Evolutionary conservation across 495 filamentous ascomycete genomes (phyloP), one percentile per base, ranked within the genome.

Genomic region (Friedmanniomyces endolithicus): DNA sequence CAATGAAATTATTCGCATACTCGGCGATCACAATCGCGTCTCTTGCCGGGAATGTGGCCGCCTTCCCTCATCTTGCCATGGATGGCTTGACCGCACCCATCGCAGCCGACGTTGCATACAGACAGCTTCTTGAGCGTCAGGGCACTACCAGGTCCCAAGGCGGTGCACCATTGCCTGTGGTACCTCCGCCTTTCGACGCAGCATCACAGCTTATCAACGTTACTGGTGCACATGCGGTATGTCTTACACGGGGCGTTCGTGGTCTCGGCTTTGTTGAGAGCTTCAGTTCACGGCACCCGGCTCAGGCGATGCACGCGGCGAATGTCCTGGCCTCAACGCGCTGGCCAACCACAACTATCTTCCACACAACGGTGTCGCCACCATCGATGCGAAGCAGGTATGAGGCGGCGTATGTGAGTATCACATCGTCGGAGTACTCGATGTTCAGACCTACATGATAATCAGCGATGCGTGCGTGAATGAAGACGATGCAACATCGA

Each of bases 271-370:
- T 2, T 37, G n/a, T 14, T 31, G 11, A 45, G 11, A 17, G 2
- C 19, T 47, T 4, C 34, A 54, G 4, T 68, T 68, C 37, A 51
- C 59, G 23, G 46, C 67, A 22, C 67, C 67, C 20, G 56, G 62
- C 11, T 35, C 58, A 11, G 49, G 35, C 25, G 66, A 69, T 40
- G 55, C 60, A 12, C 63, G 68, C 48, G 59, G 63, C 25, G 17
- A 7, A 16, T 60, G 58, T 29, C 58, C 58, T 17, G 77, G 75
- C 54, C 64, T 82, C 23, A 81, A 82, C 59, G 70, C 76, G 11
- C 66, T 80, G 39, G 78, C 78, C 19, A 63, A 63, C 49, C 60
- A 63, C 62, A 70, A 68, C 48, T 80, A 77, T 55, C 68, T 82
- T 16, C 72, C 75, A 1, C 77, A 68, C 44, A 71, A 75, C 60